phyloP scores from a whole-genome alignment of 2,329 filamentous ascomycete genomes.

The Talaromyces sp. region DNA sequence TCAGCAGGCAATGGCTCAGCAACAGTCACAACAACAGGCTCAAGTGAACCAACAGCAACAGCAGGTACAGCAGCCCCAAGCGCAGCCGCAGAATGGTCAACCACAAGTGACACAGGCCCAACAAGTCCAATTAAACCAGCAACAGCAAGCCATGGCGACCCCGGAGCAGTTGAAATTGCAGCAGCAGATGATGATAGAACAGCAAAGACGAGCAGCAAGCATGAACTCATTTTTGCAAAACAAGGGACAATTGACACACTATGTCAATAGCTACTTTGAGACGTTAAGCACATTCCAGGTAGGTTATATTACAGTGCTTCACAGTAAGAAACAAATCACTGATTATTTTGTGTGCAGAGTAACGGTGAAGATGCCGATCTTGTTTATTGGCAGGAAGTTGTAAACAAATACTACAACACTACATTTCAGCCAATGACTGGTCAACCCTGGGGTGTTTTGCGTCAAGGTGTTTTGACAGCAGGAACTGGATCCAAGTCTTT shows the following conservation, averaged over 20 bases:
- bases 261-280: constrained; percentile 56
- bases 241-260: constrained; percentile 49
- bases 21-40: constrained; percentile 23
- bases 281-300: constrained; percentile 55
- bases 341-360: constrained; percentile 38
- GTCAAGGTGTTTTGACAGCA: constrained; percentile 60
- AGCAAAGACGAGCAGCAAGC: constrained; percentile 35
- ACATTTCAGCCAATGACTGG: constrained; percentile 59
- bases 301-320: not conserved
- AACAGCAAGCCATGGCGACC: constrained; percentile 38
- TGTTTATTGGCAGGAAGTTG: constrained; percentile 74
- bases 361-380: constrained; percentile 65
- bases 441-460: constrained; percentile 53
- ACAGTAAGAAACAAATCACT: not conserved
- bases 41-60: constrained; percentile 33
- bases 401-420: constrained; percentile 67
- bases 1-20: constrained; percentile 27
- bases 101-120: constrained; percentile 9
- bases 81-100: constrained; percentile 21
- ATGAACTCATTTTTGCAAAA: constrained; percentile 21
- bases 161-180: constrained; percentile 43
- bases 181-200: constrained; percentile 38
- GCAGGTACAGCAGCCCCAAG: constrained; percentile 15
- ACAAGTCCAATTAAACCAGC: constrained; percentile 23
- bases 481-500: constrained; percentile 71